Conservation (phyloP, 805 yeast species). For the Starmerella khaoyaiensis region DNA sequence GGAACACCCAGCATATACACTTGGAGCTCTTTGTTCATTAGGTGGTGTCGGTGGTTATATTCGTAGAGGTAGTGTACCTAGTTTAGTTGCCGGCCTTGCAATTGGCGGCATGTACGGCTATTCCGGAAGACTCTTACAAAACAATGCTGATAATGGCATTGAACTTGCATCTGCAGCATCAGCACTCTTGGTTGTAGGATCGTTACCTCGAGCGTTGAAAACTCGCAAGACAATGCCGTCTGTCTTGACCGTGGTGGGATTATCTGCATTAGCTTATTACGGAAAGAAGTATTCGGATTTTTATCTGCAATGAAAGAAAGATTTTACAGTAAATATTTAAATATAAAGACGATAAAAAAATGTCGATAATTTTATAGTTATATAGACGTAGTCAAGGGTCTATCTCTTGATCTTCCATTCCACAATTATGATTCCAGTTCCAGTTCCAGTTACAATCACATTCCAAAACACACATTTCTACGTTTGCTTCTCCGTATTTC, state of each 20-base stretch:
- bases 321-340: too few species aligned
- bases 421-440: too few species aligned
- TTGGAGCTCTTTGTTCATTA: constrained; percentile 51
- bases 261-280: constrained; percentile 53
- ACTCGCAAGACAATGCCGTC: constrained; percentile 66
- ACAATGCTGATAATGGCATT: constrained; percentile 68
- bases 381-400: too few species aligned
- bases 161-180: constrained; percentile 69
- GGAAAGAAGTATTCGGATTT: constrained; percentile 63
- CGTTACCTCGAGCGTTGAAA: constrained; percentile 55
- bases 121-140: constrained; percentile 50
- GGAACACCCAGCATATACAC: constrained; percentile 72
- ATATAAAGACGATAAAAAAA: too few species aligned
- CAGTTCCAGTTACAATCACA: too few species aligned
- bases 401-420: too few species aligned
- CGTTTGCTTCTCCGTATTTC: too few species aligned
- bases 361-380: too few species aligned
- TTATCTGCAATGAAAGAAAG: constrained; percentile 22
- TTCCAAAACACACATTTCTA: too few species aligned
- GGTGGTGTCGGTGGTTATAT: constrained; percentile 63
- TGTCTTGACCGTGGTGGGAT: constrained; percentile 48
- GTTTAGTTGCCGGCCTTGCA: constrained; percentile 59
- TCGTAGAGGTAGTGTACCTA: constrained; percentile 63
- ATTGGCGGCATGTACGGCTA: constrained; percentile 30
- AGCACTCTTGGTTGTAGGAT: constrained; percentile 51